These are phyloP conservation scores for Scalesia atractyloides DNA, from an alignment of 129 eudicot species.

Conservation along the genomic window DNA sequence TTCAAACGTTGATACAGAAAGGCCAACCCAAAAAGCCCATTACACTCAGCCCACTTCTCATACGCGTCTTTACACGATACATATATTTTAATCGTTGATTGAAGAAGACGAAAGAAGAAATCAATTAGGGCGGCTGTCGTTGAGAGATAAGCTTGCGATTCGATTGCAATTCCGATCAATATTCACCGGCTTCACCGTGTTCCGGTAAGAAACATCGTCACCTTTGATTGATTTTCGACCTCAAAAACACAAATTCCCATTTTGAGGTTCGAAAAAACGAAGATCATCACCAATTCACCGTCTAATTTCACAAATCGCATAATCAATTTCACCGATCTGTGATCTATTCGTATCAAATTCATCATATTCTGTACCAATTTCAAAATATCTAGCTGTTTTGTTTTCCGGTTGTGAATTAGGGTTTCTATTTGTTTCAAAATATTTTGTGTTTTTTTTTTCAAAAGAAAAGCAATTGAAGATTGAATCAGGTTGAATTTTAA, in stretches of 20 bases:
- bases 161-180: neutral
- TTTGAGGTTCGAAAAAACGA: slow-evolving; percentile 40
- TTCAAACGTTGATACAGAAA: no score
- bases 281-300: slow-evolving; percentile 32
- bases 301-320: slow-evolving; percentile 12
- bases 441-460: neutral
- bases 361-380: neutral
- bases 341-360: neutral
- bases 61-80: slow-evolving; percentile 21
- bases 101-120: slow-evolving; percentile 2
- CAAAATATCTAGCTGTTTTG: slow-evolving; percentile 3
- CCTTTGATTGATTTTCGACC: slow-evolving; percentile 43
- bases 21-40: no score
- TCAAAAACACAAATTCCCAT: neutral
- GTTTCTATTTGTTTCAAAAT: neutral
- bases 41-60: neutral
- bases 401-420: neutral
- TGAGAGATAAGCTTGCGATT: slow-evolving; percentile 2
- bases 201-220: slow-evolving; percentile 47
- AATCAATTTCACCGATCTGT: slow-evolving; percentile 27
- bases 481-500: no score
- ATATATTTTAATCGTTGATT: neutral
- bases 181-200: slow-evolving; percentile 17
- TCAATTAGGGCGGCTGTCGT: slow-evolving; percentile 25
- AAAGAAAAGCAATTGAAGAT: slow-evolving; percentile 5